Base-by-base conservation (phyloP, 768 basidiomycete genomes). In the Lyophyllum shimeji region DNA sequence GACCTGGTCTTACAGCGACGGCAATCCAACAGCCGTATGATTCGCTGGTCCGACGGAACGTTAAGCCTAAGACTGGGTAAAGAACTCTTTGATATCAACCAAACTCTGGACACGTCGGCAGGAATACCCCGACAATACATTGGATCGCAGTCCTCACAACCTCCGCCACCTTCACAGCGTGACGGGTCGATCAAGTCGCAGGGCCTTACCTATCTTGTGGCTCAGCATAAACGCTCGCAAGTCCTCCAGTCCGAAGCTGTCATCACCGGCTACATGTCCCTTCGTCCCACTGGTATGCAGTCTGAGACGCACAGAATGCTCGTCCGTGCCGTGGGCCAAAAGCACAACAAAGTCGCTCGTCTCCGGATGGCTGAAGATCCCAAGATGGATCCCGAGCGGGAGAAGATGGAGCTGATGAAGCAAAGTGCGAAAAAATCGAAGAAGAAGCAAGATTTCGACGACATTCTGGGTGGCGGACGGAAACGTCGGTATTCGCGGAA, bases 31-130 rank as follows among this genome's bases (percentile, higher is more conserved):
- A 85, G 89, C 59, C 88, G 95, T 27, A 76, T 98, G 37, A 84
- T 99, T 55, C 84, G 90, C 13, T 99, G 97, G 97, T 97, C 95
- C 6, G 97, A 99, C 68, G 96, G 96, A 15, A 82, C 90, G 13
- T 73, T 94, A 54, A 95, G 94, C 63, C 81, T 99, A 27, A 89
- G 91, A 60, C 75, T 99, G 53, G 97, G 97, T 42, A 90, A 91
- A 69, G 96, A 98, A 66, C 77, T 97, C 4, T 98, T 95, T 72
- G 95, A 98, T 74, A 85, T 98, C 49, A 85, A 82, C 50, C 83
- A 89, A 69, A 84, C 82, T 57, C 75, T 91, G 55, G 91, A 95
- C 65, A 87, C 82, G 17, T 90, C 92, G 18, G 90, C 84, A 42
- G 81, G 83, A 54, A 66, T 82, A 55, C 67, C 86, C 51, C 82